Evolutionary conservation across 176 grass and related monocot genomes (phyloP).

Genomic region (Poa annua): DNA sequence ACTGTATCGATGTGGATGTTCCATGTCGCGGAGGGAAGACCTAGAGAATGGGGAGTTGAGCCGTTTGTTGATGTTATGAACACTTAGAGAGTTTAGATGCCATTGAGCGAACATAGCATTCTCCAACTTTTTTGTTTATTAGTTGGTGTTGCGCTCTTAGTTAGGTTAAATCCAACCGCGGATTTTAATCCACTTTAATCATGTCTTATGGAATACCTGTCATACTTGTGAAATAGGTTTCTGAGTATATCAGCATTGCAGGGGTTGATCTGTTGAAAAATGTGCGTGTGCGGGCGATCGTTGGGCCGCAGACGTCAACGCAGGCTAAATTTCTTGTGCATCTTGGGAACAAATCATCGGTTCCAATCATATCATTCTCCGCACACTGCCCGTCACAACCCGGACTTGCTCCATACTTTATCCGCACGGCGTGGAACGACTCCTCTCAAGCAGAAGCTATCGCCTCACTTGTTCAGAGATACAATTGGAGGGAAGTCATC

Average conservation of each 20-base stretch:
- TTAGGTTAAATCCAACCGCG: too few species aligned
- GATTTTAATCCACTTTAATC: too few species aligned
- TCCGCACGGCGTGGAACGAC: conserved; percentile 66
- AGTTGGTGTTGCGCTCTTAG: background rate
- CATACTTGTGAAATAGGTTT: too few species aligned
- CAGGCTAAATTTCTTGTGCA: conserved; percentile 68
- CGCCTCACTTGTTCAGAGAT: conserved; percentile 51
- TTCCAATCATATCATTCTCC: conserved; percentile 77
- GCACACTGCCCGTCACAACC: conserved; percentile 39
- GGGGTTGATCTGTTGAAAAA: conserved; percentile 80
- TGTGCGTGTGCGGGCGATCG: conserved; percentile 61
- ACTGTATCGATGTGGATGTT: background rate
- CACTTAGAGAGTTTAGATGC: background rate
- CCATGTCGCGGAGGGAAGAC: background rate
- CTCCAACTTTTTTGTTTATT: background rate
- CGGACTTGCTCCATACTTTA: conserved; percentile 67
- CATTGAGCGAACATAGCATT: background rate
- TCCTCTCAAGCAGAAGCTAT: conserved; percentile 66
- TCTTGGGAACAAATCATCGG: conserved; percentile 68
- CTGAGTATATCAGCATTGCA: conserved; percentile 40
- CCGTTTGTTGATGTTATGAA: background rate
- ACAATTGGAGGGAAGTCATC: conserved; percentile 70
- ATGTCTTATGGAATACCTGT: too few species aligned
- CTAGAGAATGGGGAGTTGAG: background rate
- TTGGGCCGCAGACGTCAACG: conserved; percentile 66